Evolutionary conservation across 2,329 filamentous ascomycete genomes (phyloP).

Genomic region (Camillea tinctor): DNA sequence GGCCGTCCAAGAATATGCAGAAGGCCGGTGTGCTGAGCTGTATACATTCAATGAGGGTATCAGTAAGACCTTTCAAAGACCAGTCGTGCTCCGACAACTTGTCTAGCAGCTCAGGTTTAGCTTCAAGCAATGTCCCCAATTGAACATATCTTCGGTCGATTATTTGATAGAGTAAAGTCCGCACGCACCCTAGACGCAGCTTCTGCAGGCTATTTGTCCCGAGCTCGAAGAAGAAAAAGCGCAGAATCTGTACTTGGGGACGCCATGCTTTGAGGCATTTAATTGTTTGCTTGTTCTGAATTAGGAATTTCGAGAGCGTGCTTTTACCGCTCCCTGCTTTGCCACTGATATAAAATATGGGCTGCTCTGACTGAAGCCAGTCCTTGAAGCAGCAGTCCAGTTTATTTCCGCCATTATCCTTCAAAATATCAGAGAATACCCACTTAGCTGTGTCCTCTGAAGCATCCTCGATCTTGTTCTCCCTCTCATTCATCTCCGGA

Average conservation of each 20-base stretch:
- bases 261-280: slow-evolving; percentile 2
- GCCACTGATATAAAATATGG: slow-evolving; percentile 21
- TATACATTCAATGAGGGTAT: slow-evolving; percentile 1
- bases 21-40: not conserved
- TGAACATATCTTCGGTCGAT: not conserved
- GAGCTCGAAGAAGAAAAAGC: slow-evolving; percentile 14
- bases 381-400: not conserved
- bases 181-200: slow-evolving; percentile 9
- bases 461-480: slow-evolving; percentile 11
- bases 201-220: slow-evolving; percentile 9
- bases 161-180: slow-evolving; percentile 11
- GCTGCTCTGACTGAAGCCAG: slow-evolving; percentile 11
- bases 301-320: slow-evolving; percentile 15
- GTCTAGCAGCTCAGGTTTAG: not conserved
- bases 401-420: not conserved
- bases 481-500: slow-evolving; percentile 14
- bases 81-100: slow-evolving; percentile 17
- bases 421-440: not conserved
- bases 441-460: slow-evolving; percentile 6
- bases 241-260: slow-evolving; percentile 3
- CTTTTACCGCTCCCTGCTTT: slow-evolving; percentile 22
- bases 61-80: slow-evolving; percentile 8
- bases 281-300: not conserved
- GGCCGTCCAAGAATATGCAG: slow-evolving; percentile 14
- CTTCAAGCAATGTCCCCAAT: slow-evolving; percentile 1